Percentiles rank a stretch among this genome's conserved stretches.
Evolutionary conservation across 257 asterid species (phyloP).

Genomic region (Solanum chmielewskii): DNA sequence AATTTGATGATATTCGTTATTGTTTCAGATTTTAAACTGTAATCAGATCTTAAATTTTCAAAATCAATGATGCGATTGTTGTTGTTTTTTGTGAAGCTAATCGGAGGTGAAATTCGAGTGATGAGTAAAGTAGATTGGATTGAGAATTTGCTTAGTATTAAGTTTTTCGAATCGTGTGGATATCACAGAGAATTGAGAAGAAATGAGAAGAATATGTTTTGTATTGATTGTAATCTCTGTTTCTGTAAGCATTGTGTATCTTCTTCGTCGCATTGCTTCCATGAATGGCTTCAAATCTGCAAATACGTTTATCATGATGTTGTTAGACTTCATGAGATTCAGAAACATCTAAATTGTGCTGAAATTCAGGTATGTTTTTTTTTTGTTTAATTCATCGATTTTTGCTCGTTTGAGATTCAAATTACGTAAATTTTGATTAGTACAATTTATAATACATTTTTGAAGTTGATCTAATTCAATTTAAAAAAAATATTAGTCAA

Average conservation of each 20-base stretch:
- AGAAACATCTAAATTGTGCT: slow-evolving; percentile 54
- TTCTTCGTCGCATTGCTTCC: slow-evolving; percentile 26
- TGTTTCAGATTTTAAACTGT: neutral
- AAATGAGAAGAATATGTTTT: slow-evolving; percentile 58
- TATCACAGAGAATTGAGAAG: slow-evolving; percentile 40
- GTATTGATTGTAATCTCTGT: slow-evolving; percentile 52
- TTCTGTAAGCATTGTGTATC: slow-evolving; percentile 49
- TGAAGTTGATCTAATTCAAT: neutral
- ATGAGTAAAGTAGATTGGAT: slow-evolving; percentile 40
- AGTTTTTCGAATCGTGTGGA: slow-evolving; percentile 40
- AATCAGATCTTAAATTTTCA: neutral
- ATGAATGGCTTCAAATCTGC: slow-evolving; percentile 59
- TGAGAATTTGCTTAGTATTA: slow-evolving; percentile 15
- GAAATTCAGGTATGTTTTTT: slow-evolving; percentile 42
- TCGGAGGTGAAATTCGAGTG: slow-evolving; percentile 24
- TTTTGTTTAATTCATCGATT: neutral
- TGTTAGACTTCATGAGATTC: slow-evolving; percentile 59
- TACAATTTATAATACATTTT: neutral
- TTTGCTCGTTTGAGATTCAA: neutral
- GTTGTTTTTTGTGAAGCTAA: neutral
- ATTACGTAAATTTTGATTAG: neutral
- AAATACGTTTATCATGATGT: slow-evolving; percentile 70
- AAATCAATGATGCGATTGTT: neutral
- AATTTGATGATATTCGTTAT: neutral
- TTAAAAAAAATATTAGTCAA: too few relatives aligned